phyloP scores from a whole-genome alignment of 179 eudicot species.

The Actinidia arguta region DNA sequence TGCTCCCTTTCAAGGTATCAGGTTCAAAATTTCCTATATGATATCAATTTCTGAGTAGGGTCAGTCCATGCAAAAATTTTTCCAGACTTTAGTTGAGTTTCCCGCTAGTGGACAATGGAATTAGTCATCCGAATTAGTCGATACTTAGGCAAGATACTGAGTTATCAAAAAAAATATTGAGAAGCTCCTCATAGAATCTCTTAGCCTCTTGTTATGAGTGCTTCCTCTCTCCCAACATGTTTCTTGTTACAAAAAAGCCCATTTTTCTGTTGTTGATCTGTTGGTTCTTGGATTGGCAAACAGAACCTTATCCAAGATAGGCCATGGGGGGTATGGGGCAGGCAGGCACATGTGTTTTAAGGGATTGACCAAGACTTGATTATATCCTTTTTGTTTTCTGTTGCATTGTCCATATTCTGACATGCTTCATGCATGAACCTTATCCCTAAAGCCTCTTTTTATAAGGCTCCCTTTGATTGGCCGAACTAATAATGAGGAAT shows the following conservation, averaged over 20 bases:
- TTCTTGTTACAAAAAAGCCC: conserved; percentile 26
- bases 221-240: conserved; percentile 42
- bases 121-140: too few relatives aligned
- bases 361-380: conserved; percentile 6
- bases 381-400: conserved; percentile 8
- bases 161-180: too few relatives aligned
- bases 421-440: conserved; percentile 20
- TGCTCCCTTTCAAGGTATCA: too few relatives aligned
- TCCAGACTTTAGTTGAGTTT: too few relatives aligned
- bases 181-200: neutral
- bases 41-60: too few relatives aligned
- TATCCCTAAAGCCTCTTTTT: conserved; percentile 11
- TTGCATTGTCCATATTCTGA: conserved; percentile 26
- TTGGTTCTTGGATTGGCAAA: conserved; percentile 20
- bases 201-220: conserved; percentile 8
- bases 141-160: too few relatives aligned
- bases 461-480: neutral
- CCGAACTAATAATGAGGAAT: too few relatives aligned
- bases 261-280: conserved; percentile 17
- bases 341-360: conserved; percentile 32
- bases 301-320: conserved; percentile 41
- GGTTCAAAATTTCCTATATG: too few relatives aligned
- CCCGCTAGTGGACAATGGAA: too few relatives aligned
- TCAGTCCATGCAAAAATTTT: too few relatives aligned
- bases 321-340: conserved; percentile 38